These are phyloP conservation scores for Ceraceosorus guamensis DNA, from an alignment of 1,284 basidiomycete genomes.

Conservation along the genomic window DNA sequence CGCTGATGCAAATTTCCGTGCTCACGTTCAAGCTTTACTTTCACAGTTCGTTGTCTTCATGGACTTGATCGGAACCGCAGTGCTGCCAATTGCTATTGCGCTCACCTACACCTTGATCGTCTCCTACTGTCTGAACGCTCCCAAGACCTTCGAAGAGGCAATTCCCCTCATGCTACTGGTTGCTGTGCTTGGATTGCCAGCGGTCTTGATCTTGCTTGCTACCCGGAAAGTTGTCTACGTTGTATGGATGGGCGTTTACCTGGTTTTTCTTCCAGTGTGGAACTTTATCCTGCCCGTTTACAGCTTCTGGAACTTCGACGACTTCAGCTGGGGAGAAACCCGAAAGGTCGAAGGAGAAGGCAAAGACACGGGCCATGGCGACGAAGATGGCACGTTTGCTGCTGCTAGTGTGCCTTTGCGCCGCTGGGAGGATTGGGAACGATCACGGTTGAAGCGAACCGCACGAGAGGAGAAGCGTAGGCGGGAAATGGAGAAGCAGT, in stretches of 20 bases:
- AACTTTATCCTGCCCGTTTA: conserved; percentile 66
- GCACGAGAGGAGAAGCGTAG: conserved; percentile 75
- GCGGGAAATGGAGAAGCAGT: conserved; percentile 39
- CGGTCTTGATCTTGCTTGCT: conserved; percentile 82
- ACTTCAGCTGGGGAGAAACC: conserved; percentile 98
- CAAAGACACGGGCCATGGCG: conserved; percentile 64
- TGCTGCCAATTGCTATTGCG: conserved; percentile 85
- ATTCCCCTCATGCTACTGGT: conserved; percentile 86
- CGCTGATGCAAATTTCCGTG: neutral
- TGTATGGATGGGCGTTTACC: conserved; percentile 94
- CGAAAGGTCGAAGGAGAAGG: conserved; percentile 71
- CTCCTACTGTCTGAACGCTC: conserved; percentile 69
- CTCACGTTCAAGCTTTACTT: neutral
- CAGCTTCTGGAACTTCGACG: conserved; percentile 97
- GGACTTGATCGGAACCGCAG: conserved; percentile 92
- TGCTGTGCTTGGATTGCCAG: conserved; percentile 87
- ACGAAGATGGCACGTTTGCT: conserved; percentile 56
- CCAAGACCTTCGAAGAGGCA: conserved; percentile 76
- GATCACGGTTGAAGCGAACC: conserved; percentile 84
- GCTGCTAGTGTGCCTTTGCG: conserved; percentile 72
- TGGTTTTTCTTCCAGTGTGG: conserved; percentile 86
- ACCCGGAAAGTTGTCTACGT: conserved; percentile 91
- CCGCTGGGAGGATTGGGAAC: conserved; percentile 99
- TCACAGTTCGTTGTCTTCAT: conserved; percentile 86
- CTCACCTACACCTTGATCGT: conserved; percentile 84